phyloP scores from a whole-genome alignment of 306 rosid genomes.

The Trichosanthes cucumerina region DNA sequence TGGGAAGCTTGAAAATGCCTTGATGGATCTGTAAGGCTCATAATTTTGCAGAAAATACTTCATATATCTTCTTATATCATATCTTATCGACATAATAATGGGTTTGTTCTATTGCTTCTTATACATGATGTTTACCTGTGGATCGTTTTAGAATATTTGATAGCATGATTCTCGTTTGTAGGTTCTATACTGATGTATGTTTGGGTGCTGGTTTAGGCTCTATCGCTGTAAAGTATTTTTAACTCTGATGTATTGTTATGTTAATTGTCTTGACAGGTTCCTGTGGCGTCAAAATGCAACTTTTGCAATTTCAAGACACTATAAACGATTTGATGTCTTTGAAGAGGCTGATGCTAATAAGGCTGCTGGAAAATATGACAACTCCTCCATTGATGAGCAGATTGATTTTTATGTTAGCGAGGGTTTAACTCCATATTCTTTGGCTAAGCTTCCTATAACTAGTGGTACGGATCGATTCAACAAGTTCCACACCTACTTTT shows the following conservation, averaged over 20 bases:
- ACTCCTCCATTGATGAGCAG: conserved; percentile 75
- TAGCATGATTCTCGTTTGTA: not conserved
- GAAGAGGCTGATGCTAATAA: conserved; percentile 96
- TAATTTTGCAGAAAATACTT: not conserved
- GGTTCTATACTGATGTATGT: not conserved
- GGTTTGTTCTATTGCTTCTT: not conserved
- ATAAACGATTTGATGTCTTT: conserved; percentile 83
- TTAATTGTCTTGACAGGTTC: conserved; percentile 40
- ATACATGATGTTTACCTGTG: not conserved
- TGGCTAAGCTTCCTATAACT: conserved; percentile 79
- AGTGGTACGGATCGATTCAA: conserved; percentile 51
- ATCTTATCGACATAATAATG: not conserved
- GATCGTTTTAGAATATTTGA: not conserved
- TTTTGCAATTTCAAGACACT: conserved; percentile 92
- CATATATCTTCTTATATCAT: not conserved
- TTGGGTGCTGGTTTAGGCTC: not conserved
- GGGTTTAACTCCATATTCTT: conserved; percentile 73
- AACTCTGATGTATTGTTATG: not conserved
- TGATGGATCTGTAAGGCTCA: not conserved
- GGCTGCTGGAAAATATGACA: conserved; percentile 82
- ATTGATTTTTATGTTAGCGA: conserved; percentile 65
- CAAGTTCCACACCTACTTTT: not conserved
- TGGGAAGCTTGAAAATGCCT: not conserved
- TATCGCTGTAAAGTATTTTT: not conserved
- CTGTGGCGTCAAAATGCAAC: conserved; percentile 90